Evolutionary conservation across 768 basidiomycete species (phyloP), one percentile per base, ranked within the genome.

Genomic region (Leucosporidium yakuticum): DNA sequence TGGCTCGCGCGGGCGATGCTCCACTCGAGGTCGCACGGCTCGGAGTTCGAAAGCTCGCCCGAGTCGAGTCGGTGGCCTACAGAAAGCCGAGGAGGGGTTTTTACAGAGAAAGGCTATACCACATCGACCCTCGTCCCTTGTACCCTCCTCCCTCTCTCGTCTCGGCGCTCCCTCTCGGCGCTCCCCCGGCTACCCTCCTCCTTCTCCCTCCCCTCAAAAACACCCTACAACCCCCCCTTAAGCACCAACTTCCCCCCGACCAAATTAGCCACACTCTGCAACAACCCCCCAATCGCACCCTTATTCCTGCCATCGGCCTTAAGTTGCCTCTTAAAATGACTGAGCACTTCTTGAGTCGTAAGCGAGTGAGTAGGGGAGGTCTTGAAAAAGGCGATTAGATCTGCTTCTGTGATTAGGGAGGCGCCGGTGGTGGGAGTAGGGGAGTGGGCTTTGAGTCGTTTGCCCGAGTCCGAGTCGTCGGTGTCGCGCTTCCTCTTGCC

Each of bases 401-500:
- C 66, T 20, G 31, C 66, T 32, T 65, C 51, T 9, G 66, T 47
- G 31, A 73, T 34, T 2, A 73, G 39, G 12, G 32, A 60, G 3
- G 1, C 56, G 12, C 44, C 25, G 1, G 69, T 60, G 6, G 51
- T 53, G 1, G 68, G 65, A 2, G 15, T 4, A 7, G 44, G 8
- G 31, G 21, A 32, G n/a, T 12, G 34, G 23, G n/a, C 60, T 58
- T 73, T 70, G 44, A 69, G 55, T 2, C 67, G 60, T 50, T 73
- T 70, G 9, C 17, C 87, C 60, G 84, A 83, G n/a, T 78, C 74
- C 47, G 63, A 47, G 3, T 63, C 58, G 29, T 85, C 85, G 14
- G 78, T 77, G 25, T 88, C 88, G 29, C 87, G 85, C 79, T 87
- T 88, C 65, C 87, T 82, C 78, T 89, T 91, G 65, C 83, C 76